phyloP scores from a whole-genome alignment of 2,329 filamentous ascomycete genomes.

The Colletotrichum higginsianum region DNA sequence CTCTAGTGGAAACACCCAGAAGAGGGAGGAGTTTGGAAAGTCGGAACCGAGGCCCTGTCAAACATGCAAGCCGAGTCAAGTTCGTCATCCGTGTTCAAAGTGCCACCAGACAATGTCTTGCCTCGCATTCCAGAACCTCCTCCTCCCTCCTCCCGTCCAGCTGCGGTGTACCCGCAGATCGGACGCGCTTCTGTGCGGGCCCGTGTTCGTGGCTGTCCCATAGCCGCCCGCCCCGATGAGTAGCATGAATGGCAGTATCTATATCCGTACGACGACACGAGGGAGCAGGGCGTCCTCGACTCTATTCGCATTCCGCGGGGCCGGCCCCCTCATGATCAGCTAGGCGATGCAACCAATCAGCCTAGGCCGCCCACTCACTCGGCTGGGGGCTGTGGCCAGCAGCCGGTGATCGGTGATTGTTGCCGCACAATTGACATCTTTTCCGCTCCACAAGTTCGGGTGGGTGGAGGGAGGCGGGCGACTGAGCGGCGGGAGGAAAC shows the following conservation, averaged over 20 bases:
- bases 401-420: too few relatives aligned
- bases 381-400: neutral
- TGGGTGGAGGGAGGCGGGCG: too few relatives aligned
- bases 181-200: constrained; percentile 5
- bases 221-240: neutral
- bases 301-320: constrained; percentile 10
- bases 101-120: constrained; percentile 38
- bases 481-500: too few relatives aligned
- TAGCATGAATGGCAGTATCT: neutral
- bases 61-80: constrained; percentile 1
- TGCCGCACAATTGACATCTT: too few relatives aligned
- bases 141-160: neutral
- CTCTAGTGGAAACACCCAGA: neutral
- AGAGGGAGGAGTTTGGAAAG: neutral
- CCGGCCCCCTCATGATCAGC: neutral
- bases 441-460: too few relatives aligned
- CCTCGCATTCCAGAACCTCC: constrained; percentile 4
- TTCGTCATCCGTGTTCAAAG: constrained; percentile 28
- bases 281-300: neutral
- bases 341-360: neutral
- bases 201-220: constrained; percentile 22
- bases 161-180: neutral
- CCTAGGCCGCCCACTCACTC: too few relatives aligned
- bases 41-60: neutral
- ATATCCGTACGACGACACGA: too few relatives aligned